phyloP scores from a whole-genome alignment of 305 asterid genomes.

The Solanum hybrid region DNA sequence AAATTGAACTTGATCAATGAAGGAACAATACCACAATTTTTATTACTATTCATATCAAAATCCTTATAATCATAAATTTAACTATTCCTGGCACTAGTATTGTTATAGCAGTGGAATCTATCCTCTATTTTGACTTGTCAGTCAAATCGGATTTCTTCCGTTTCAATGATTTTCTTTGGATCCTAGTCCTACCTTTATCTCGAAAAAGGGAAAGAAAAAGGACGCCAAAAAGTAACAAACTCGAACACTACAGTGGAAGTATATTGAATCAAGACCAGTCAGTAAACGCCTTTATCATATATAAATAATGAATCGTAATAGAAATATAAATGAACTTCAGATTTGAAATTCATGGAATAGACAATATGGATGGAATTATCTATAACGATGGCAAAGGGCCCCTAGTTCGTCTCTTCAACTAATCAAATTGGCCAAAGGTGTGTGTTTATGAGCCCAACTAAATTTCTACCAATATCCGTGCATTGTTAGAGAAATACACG shows the following conservation, averaged over 20 bases:
- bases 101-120: not conserved
- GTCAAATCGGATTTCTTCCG: not conserved
- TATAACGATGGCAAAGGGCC: not conserved
- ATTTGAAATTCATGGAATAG: not conserved
- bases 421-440: not conserved
- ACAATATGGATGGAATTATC: not conserved
- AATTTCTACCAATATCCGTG: not conserved
- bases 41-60: not conserved
- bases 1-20: not conserved
- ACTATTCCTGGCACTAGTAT: not conserved
- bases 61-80: not conserved
- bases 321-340: not conserved
- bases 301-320: not conserved
- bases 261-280: not conserved
- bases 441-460: not conserved
- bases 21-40: not conserved
- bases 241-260: not conserved
- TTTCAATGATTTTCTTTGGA: not conserved
- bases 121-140: not conserved
- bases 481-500: not conserved
- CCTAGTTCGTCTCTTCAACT: not conserved
- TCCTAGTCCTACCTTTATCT: not conserved
- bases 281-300: not conserved
- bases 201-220: not conserved
- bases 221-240: not conserved